phyloP scores from a whole-genome alignment of 2,329 filamentous ascomycete species.

The Amauroascus niger region DNA sequence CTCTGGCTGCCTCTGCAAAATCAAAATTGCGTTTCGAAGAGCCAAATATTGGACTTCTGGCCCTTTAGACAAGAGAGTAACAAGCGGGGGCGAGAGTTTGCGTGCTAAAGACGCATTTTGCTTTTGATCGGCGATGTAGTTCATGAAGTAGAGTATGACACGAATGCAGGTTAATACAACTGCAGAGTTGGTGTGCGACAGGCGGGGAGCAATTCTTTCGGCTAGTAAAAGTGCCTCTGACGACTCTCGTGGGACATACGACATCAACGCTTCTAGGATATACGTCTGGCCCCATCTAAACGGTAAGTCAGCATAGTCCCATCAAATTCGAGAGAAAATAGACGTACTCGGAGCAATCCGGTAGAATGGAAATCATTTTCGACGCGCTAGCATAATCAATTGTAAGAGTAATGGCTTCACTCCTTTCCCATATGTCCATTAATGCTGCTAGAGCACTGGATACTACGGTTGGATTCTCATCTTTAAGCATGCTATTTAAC shows the following conservation, averaged over 20 bases:
- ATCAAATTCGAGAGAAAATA: not conserved
- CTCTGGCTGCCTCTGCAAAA: constrained; percentile 83
- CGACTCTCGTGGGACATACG: constrained; percentile 87
- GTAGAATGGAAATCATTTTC: constrained; percentile 92
- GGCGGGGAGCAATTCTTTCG: constrained; percentile 85
- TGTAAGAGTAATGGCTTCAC: constrained; percentile 92
- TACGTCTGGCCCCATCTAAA: constrained; percentile 95
- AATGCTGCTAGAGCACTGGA: constrained; percentile 82
- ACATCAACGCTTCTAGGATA: constrained; percentile 94
- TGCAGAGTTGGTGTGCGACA: constrained; percentile 93
- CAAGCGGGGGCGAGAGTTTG: constrained; percentile 88
- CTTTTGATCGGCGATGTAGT: constrained; percentile 90
- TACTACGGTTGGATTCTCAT: constrained; percentile 96
- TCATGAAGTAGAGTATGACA: constrained; percentile 95
- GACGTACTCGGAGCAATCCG: constrained; percentile 90
- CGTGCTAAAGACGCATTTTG: constrained; percentile 77
- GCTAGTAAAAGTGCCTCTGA: constrained; percentile 80
- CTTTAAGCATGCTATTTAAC: constrained; percentile 77
- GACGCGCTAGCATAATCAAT: constrained; percentile 97
- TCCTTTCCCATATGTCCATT: constrained; percentile 98
- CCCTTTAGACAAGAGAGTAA: constrained; percentile 89
- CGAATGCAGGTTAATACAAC: constrained; percentile 94
- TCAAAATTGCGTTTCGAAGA: constrained; percentile 83
- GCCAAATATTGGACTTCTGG: constrained; percentile 98
- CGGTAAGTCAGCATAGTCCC: not conserved